A percentile compares a stretch with the other conserved stretches of the same genome.
Conservation (phyloP, 1,139 yeast species). For the Eremothecium gossypii region DNA sequence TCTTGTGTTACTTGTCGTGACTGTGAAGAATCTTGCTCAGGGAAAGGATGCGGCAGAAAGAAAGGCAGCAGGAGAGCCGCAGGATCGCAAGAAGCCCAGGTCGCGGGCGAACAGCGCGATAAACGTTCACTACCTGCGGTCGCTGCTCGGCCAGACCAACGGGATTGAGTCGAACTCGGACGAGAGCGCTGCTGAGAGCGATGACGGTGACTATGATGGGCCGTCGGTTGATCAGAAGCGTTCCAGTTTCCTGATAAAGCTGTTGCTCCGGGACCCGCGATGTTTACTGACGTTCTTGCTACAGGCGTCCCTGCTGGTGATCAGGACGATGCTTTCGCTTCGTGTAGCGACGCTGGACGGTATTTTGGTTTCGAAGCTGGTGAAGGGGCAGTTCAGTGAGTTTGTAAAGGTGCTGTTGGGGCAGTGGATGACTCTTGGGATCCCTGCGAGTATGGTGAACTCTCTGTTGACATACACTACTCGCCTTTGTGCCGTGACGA, state of each 20-base stretch:
- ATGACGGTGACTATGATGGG: constrained; percentile 3
- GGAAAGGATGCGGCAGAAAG: constrained; percentile 8
- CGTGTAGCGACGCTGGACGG: constrained; percentile 88
- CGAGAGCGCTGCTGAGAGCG: constrained; percentile 6
- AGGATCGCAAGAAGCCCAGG: not conserved
- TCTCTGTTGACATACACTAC: constrained; percentile 67
- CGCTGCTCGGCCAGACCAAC: constrained; percentile 3
- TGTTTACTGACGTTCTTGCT: constrained; percentile 34
- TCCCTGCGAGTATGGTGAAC: constrained; percentile 80
- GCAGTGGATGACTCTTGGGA: constrained; percentile 76
- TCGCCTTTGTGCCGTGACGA: constrained; percentile 53
- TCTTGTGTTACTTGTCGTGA: constrained; percentile 19
- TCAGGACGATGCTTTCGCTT: constrained; percentile 67
- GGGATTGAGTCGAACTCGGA: constrained; percentile 5
- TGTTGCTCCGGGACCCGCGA: constrained; percentile 24
- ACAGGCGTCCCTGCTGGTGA: constrained; percentile 54
- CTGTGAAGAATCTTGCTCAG: constrained; percentile 16
- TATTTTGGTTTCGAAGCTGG: constrained; percentile 69
- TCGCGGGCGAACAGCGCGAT: constrained; percentile 3
- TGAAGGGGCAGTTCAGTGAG: constrained; percentile 55
- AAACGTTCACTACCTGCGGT: constrained; percentile 1
- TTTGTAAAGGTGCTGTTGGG: constrained; percentile 53
- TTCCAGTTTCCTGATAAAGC: constrained; percentile 17
- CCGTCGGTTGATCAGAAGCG: constrained; percentile 3
- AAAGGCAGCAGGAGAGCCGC: not conserved